A percentile compares a stretch with the other conserved stretches of the same genome.
Conservation (phyloP, 2,329 filamentous ascomycete genomes). For the Tolypocladium tropicale region DNA sequence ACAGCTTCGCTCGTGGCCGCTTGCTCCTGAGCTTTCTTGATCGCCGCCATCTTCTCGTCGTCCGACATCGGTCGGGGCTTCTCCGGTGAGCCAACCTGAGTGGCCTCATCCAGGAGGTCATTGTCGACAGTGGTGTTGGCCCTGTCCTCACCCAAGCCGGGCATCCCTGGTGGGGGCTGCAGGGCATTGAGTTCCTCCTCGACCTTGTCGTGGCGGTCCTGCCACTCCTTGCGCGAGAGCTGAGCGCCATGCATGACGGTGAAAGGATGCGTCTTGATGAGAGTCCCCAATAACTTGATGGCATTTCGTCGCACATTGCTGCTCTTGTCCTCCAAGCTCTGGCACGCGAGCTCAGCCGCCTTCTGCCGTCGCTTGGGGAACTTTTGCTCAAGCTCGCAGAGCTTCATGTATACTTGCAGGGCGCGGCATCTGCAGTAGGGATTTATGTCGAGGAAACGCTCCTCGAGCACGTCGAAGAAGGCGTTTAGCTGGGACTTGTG, state of each 20-base stretch:
- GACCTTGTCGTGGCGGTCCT: constrained; percentile 67
- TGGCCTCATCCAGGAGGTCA: constrained; percentile 77
- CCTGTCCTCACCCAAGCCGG: constrained; percentile 46
- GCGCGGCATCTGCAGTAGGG: constrained; percentile 88
- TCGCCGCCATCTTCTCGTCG: constrained; percentile 61
- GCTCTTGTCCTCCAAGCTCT: constrained; percentile 93
- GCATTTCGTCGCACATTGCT: constrained; percentile 94
- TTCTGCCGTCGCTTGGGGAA: constrained; percentile 86
- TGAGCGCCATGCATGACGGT: constrained; percentile 84
- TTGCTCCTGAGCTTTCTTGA: constrained; percentile 75
- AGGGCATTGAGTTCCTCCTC: constrained; percentile 73
- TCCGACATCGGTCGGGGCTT: constrained; percentile 63
- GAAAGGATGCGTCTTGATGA: constrained; percentile 93
- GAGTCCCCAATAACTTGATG: constrained; percentile 77
- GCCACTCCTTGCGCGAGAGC: constrained; percentile 79
- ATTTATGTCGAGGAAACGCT: constrained; percentile 92
- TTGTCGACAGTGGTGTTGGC: constrained; percentile 64
- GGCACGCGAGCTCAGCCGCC: constrained; percentile 75
- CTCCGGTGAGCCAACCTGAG: constrained; percentile 61
- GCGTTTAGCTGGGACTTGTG: constrained; percentile 92
- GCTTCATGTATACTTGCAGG: constrained; percentile 84
- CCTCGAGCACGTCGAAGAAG: constrained; percentile 94
- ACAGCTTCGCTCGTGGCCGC: constrained; percentile 83
- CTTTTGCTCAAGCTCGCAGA: constrained; percentile 93
- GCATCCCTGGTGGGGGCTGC: constrained; percentile 68